phyloP scores from a whole-genome alignment of 2,329 filamentous ascomycete genomes.

The Talaromyces albobiverticillius region DNA sequence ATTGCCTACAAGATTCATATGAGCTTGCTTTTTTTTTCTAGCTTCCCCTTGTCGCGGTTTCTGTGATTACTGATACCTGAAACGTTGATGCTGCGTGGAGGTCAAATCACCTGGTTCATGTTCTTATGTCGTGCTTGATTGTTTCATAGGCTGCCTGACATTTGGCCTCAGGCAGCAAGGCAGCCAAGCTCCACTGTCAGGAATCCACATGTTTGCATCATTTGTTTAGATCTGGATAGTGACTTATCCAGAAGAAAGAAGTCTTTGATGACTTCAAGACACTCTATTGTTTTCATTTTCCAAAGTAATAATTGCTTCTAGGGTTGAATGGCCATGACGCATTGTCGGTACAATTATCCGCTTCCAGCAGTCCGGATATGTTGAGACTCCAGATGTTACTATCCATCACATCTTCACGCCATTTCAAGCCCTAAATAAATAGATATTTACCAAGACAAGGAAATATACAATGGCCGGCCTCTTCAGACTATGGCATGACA shows the following conservation, averaged over 20 bases:
- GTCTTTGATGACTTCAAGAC: not conserved
- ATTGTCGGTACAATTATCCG: not conserved
- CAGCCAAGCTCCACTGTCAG: not conserved
- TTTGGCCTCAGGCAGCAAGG: not conserved
- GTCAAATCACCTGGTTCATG: too few species aligned
- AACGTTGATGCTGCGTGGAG: too few species aligned
- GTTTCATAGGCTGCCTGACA: not conserved
- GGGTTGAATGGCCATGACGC: not conserved
- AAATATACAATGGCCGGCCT: slow-evolving; percentile 1
- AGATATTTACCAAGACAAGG: not conserved
- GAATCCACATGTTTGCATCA: slow-evolving; percentile 9
- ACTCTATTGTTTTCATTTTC: not conserved
- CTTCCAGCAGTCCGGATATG: not conserved
- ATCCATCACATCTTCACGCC: too few species aligned
- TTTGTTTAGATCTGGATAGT: not conserved
- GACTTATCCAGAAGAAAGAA: not conserved
- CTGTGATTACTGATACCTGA: too few species aligned
- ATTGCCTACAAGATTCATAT: too few species aligned
- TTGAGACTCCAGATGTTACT: too few species aligned
- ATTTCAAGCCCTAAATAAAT: not conserved
- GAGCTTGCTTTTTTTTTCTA: too few species aligned
- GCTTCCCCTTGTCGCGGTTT: not conserved
- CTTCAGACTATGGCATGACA: slow-evolving; percentile 11
- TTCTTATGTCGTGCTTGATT: slow-evolving; percentile 3
- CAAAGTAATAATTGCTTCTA: too few species aligned